Percentiles rank a stretch among this genome's conserved stretches.
phyloP scores from a whole-genome alignment of 2,329 filamentous ascomycete species.

The Drechmeria coniospora region DNA sequence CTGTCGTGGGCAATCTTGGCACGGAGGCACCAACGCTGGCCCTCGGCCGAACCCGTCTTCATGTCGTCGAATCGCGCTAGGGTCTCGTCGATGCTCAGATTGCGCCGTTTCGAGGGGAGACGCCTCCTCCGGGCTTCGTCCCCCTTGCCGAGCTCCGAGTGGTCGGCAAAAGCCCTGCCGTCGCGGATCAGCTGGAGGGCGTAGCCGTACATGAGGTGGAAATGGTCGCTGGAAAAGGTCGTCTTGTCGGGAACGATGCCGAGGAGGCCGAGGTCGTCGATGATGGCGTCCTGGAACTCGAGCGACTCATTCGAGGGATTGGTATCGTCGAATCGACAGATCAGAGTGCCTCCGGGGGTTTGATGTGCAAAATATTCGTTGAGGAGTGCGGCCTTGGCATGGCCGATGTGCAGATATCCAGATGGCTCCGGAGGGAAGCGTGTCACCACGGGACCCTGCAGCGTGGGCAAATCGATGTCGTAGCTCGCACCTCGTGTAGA shows the following conservation, averaged over 20 bases:
- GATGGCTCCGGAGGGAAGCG: constrained; percentile 81
- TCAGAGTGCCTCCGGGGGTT: constrained; percentile 68
- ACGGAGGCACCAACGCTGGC: too few relatives aligned
- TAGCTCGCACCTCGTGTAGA: constrained; percentile 68
- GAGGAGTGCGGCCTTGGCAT: constrained; percentile 73
- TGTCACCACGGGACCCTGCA: constrained; percentile 68
- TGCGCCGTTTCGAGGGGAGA: too few relatives aligned
- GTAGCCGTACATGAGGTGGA: constrained; percentile 68
- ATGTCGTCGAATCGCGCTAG: too few relatives aligned
- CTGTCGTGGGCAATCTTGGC: too few relatives aligned
- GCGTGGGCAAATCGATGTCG: constrained; percentile 64
- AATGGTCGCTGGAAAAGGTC: constrained; percentile 80
- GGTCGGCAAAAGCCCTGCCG: constrained; percentile 75
- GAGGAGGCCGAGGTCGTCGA: constrained; percentile 72
- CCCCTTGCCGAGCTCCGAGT: constrained; percentile 75
- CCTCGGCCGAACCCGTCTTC: too few relatives aligned
- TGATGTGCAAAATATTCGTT: constrained; percentile 92
- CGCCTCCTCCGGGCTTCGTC: constrained; percentile 62
- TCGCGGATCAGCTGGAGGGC: constrained; percentile 63
- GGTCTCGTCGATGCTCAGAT: too few relatives aligned
- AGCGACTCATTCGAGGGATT: constrained; percentile 87
- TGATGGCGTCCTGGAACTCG: constrained; percentile 77
- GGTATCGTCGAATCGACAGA: constrained; percentile 82
- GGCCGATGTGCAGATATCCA: constrained; percentile 78
- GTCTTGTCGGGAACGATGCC: constrained; percentile 69